These are phyloP conservation scores for Lichenothelia convexa DNA, from an alignment of 495 filamentous ascomycete species.

Conservation along the genomic window DNA sequence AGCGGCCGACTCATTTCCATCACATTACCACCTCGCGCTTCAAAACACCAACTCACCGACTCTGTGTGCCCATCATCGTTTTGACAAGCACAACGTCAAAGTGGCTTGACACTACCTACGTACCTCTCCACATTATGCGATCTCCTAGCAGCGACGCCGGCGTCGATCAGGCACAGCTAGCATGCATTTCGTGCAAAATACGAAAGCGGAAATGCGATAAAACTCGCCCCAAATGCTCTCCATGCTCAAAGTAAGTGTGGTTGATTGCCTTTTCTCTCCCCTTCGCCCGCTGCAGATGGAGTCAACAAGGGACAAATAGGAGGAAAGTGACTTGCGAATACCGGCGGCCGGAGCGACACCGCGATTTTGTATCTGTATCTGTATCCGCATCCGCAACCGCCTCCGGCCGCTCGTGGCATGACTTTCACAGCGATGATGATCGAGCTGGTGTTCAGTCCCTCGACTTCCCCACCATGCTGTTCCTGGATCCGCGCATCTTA, in stretches of 20 bases:
- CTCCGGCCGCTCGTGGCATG: neutral
- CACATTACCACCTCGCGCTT: too few relatives aligned
- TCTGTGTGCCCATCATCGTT: too few relatives aligned
- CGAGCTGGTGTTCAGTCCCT: neutral
- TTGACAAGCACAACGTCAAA: too few relatives aligned
- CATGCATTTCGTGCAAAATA: constrained; percentile 14
- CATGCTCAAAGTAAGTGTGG: constrained; percentile 18
- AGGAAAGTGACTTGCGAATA: constrained; percentile 10
- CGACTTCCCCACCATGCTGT: constrained; percentile 10
- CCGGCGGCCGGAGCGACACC: constrained; percentile 1
- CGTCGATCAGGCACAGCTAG: constrained; percentile 6
- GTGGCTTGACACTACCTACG: too few relatives aligned
- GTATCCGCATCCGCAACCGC: neutral
- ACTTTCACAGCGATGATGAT: neutral
- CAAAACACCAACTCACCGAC: too few relatives aligned
- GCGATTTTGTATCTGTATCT: neutral
- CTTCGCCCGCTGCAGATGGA: constrained; percentile 24
- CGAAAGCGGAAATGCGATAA: constrained; percentile 36
- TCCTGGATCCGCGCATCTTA: constrained; percentile 13
- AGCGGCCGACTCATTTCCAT: too few relatives aligned
- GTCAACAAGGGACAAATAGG: constrained; percentile 6
- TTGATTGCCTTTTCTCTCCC: constrained; percentile 26
- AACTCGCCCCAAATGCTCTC: constrained; percentile 22
- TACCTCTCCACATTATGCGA: too few relatives aligned
- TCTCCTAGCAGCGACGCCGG: too few relatives aligned